These are phyloP conservation scores for Kwoniella botswanensis DNA, from an alignment of 768 basidiomycete genomes.

Conservation along the genomic window DNA sequence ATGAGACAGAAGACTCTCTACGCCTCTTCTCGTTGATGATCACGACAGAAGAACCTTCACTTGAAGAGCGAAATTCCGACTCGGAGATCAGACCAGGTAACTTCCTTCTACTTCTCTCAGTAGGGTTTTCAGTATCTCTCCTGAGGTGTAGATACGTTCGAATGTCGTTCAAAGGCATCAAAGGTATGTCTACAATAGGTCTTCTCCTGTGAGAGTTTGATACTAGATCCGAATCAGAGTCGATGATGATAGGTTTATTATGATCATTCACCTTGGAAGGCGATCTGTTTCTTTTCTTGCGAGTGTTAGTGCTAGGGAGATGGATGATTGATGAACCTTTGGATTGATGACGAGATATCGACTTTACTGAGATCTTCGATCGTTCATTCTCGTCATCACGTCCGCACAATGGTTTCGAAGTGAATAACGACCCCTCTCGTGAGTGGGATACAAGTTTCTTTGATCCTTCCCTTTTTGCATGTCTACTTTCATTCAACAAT, in stretches of 20 bases:
- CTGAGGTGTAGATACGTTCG: constrained; percentile 4
- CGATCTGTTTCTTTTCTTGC: no score
- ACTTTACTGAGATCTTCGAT: no score
- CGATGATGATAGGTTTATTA: not conserved
- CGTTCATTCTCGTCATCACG: no score
- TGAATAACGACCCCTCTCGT: not conserved
- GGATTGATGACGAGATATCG: no score
- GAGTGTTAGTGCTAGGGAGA: no score
- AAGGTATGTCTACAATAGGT: constrained; percentile 19
- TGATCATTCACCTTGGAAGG: not conserved
- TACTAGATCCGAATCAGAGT: not conserved
- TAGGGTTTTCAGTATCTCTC: constrained; percentile 3
- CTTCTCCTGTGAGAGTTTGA: not conserved
- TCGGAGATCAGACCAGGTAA: constrained; percentile 3
- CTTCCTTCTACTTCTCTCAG: not conserved
- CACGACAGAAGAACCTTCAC: not conserved
- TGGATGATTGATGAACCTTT: no score
- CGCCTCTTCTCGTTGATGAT: not conserved
- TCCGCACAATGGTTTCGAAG: no score
- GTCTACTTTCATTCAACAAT: not conserved
- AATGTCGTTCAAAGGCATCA: constrained; percentile 12
- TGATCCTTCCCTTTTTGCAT: no score
- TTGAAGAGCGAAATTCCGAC: constrained; percentile 8
- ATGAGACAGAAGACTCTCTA: constrained; percentile 5
- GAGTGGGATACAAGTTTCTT: not conserved